Conservation (phyloP, 1,284 basidiomycete genomes). For the Entoloma clypeatum region DNA sequence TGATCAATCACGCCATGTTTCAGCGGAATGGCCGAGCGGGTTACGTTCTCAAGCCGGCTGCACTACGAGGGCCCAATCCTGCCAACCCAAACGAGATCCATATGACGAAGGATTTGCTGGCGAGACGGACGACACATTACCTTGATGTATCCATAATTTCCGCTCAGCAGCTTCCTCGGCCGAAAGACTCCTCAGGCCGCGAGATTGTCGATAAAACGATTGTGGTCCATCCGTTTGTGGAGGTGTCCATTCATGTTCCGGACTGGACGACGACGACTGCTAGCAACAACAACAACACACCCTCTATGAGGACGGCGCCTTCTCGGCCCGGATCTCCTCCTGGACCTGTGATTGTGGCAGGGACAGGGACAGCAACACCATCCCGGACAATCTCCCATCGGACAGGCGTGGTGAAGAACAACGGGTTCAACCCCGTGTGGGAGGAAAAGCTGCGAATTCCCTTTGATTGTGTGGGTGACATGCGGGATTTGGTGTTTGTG, state of each 20-base stretch:
- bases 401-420: conserved; percentile 70
- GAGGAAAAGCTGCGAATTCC: conserved; percentile 67
- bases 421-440: conserved; percentile 91
- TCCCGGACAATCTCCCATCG: conserved; percentile 48
- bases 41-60: conserved; percentile 84
- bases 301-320: too few species aligned
- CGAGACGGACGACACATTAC: conserved; percentile 53
- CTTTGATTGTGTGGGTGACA: conserved; percentile 71
- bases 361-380: conserved; percentile 30
- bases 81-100: conserved; percentile 16
- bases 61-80: conserved; percentile 47
- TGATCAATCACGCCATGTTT: conserved; percentile 8
- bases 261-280: conserved; percentile 47
- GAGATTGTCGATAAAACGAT: conserved; percentile 46
- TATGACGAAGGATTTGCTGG: conserved; percentile 58
- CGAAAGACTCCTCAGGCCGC: conserved; percentile 54
- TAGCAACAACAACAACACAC: too few species aligned
- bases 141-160: conserved; percentile 79
- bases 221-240: conserved; percentile 72
- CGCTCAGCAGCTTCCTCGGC: conserved; percentile 84
- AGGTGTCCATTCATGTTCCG: conserved; percentile 75
- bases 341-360: conserved; percentile 15
- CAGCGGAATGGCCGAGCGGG: too few species aligned
- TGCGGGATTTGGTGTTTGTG: conserved; percentile 82
- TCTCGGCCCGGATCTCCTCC: conserved; percentile 14